A percentile compares a stretch with the other conserved stretches of the same genome.
Evolutionary conservation across 2,329 filamentous ascomycete species (phyloP).

Genomic region (Akanthomyces lecanii): DNA sequence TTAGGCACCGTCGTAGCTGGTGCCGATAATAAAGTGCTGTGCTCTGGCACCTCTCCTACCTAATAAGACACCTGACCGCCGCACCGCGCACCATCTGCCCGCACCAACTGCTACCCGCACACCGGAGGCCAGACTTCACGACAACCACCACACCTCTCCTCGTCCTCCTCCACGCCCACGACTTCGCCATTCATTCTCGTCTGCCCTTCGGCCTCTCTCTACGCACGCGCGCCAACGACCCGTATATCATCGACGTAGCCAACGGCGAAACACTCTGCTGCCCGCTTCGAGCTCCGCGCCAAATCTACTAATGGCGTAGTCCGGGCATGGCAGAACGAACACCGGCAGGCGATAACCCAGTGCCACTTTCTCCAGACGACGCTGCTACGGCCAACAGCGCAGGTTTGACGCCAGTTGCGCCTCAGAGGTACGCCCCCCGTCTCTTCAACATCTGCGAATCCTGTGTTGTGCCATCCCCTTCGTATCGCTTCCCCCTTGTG

Average conservation of each 20-base stretch:
- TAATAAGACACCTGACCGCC: constrained; percentile 9
- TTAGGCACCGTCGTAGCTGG: background rate
- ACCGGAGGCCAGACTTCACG: constrained; percentile 7
- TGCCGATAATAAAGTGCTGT: background rate
- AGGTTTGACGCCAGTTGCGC: constrained; percentile 21
- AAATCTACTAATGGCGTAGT: constrained; percentile 60
- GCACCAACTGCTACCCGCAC: background rate
- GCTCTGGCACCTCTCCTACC: background rate
- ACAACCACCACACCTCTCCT: background rate
- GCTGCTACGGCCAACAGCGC: constrained; percentile 23
- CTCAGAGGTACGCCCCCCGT: constrained; percentile 16
- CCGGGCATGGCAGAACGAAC: constrained; percentile 62
- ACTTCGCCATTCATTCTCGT: background rate
- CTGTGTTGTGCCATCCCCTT: background rate
- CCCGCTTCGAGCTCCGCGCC: constrained; percentile 26
- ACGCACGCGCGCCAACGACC: constrained; percentile 18
- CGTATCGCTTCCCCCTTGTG: background rate
- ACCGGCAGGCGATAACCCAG: constrained; percentile 51
- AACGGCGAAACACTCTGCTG: background rate
- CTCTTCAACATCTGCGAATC: background rate
- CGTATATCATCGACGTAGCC: constrained; percentile 19
- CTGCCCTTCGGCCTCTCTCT: background rate
- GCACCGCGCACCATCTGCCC: background rate
- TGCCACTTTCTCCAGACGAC: constrained; percentile 43
- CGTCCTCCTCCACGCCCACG: background rate